Percentiles rank a stretch among this genome's conserved stretches.
These are phyloP conservation scores for Daldinia grandis DNA, from an alignment of 495 filamentous ascomycete genomes.

Conservation along the genomic window DNA sequence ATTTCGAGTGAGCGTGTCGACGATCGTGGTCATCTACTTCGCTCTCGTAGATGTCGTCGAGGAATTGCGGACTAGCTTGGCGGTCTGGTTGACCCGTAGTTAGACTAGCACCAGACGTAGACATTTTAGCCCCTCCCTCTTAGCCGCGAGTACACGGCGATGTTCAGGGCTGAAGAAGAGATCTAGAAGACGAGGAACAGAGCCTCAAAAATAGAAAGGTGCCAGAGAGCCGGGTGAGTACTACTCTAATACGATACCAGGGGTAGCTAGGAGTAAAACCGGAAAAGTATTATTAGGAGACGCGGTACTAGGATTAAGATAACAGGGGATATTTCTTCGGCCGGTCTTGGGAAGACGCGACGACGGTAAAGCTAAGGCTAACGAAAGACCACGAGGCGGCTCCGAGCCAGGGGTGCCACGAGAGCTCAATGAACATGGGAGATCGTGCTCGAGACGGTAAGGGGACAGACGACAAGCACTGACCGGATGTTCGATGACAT, in stretches of 20 bases:
- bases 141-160: constrained; percentile 4
- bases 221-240: constrained; percentile 28
- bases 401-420: constrained; percentile 30
- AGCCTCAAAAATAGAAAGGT: constrained; percentile 23
- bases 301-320: constrained; percentile 14
- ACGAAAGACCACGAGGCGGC: constrained; percentile 19
- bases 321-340: constrained; percentile 13
- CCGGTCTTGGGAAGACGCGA: constrained; percentile 15
- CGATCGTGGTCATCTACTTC: constrained; percentile 51
- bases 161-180: constrained; percentile 20
- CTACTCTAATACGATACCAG: constrained; percentile 33
- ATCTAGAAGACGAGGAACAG: constrained; percentile 17
- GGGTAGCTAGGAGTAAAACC: constrained; percentile 13
- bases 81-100: constrained; percentile 34
- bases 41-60: constrained; percentile 46
- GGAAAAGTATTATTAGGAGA: constrained; percentile 24
- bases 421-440: constrained; percentile 16
- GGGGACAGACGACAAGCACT: constrained; percentile 16
- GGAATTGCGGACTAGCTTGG: constrained; percentile 19
- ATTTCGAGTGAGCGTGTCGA: constrained; percentile 45
- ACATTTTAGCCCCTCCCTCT: constrained; percentile 33
- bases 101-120: constrained; percentile 35
- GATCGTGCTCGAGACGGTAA: constrained; percentile 4
- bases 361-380: constrained; percentile 16
- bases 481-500: constrained; percentile 25